Evolutionary conservation across 352 stramenopile species (phyloP), one percentile per base, ranked within the genome.

Genomic region (Saprolegnia diclina): DNA sequence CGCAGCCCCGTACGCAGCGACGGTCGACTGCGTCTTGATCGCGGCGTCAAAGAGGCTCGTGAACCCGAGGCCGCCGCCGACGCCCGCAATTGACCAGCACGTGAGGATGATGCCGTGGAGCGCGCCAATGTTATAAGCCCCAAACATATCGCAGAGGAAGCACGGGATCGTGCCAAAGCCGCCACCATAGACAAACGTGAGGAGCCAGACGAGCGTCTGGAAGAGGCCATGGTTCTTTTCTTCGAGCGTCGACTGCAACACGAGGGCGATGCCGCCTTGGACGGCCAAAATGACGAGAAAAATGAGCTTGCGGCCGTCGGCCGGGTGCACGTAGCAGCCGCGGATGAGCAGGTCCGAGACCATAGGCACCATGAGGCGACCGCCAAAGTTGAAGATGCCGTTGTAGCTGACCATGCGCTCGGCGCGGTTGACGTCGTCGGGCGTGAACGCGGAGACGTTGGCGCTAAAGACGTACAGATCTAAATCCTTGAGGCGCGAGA

Each of bases 81-180:
- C 83, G 5, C 13, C 24, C 35, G 52, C 35, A 59, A 40, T 59
- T 1, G 83, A 89, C 83, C 85, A 93, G 14, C 81, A 79, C 5
- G 85, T 93, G 5, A 91, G 67, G 69, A 90, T 89, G 29, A 90
- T 46, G 0, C 85, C 83, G 69, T 91, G 83, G 81, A 93, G 89
- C 9, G 81, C 83, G 13, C 52, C 52, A 26, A 90, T 90, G 76
- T 91, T 90, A 68, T 76, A 90, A 1, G 82, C 82, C n/a, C 85
- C 85, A 59, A 91, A 93, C 82, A 91, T 91, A 59, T 91, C 85
- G 0, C 83, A 89, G 24, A 93, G 61, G 67, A 91, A 88, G 37
- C 73, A 80, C 42, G 83, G 83, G 64, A 91, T 90, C 14, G 75
- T 89, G 48, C 82, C 83, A 26, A 92, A 91, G 21, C 81, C 82